These are phyloP conservation scores for Physaria fendleri DNA, from an alignment of 345 rosid genomes.

Conservation along the genomic window DNA sequence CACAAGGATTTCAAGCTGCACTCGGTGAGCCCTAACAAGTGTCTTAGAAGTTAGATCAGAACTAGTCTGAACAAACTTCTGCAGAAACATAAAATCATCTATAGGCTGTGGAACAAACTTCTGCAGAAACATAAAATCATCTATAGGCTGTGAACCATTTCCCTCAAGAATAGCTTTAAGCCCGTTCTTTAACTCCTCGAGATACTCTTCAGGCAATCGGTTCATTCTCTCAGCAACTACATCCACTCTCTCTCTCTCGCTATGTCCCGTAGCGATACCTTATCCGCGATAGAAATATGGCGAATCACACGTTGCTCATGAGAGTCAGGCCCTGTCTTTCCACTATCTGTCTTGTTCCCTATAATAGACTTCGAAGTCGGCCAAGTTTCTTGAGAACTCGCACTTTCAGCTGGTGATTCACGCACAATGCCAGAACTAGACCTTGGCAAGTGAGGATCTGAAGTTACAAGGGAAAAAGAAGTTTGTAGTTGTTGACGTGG, in stretches of 20 bases:
- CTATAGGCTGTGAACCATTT: conserved; percentile 70
- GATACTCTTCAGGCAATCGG: conserved; percentile 62
- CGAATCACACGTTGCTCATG: conserved; percentile 63
- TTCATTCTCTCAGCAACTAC: conserved; percentile 68
- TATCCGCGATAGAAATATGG: conserved; percentile 60
- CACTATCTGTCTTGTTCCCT: conserved; percentile 64
- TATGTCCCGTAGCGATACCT: conserved; percentile 69
- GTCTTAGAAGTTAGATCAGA: conserved; percentile 78
- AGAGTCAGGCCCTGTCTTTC: conserved; percentile 57
- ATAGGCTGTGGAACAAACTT: too few relatives aligned
- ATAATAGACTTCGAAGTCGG: conserved; percentile 53
- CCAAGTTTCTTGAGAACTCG: conserved; percentile 95
- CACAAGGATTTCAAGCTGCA: conserved; percentile 86
- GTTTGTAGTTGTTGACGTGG: conserved; percentile 79
- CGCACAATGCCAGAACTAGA: conserved; percentile 65
- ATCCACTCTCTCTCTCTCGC: conserved; percentile 83
- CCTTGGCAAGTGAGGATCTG: conserved; percentile 59
- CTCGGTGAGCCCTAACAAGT: conserved; percentile 68
- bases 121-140: conserved; percentile 72
- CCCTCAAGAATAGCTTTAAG: conserved; percentile 80
- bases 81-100: conserved; percentile 71
- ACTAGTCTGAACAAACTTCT: conserved; percentile 73
- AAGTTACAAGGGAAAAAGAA: conserved; percentile 43
- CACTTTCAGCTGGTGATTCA: conserved; percentile 96
- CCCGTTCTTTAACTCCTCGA: conserved; percentile 72